Percentiles rank a stretch among this genome's conserved stretches.
These are phyloP conservation scores for Austroboletus olivaceoglutinosus DNA, from an alignment of 1,284 basidiomycete species.

Conservation along the genomic window DNA sequence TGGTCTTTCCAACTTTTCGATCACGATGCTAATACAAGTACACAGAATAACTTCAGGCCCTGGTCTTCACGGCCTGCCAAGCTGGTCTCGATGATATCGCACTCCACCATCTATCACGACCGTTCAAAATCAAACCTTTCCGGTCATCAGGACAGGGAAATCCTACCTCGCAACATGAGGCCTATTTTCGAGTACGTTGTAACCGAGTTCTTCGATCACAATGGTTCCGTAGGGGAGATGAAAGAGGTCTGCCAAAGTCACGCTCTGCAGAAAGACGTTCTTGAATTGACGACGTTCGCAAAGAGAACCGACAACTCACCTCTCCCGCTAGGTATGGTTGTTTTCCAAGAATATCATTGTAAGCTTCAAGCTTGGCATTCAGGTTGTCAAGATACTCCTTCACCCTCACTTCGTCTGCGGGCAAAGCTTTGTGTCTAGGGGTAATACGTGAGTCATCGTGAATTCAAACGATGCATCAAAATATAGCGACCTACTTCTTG, in stretches of 20 bases:
- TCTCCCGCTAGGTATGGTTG: conserved; percentile 31
- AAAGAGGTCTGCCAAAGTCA: conserved; percentile 58
- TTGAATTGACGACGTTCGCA: not conserved
- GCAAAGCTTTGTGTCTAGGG: conserved; percentile 16
- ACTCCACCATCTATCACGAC: conserved; percentile 37
- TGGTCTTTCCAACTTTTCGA: no score
- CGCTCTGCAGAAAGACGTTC: conserved; percentile 27
- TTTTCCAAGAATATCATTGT: conserved; percentile 31
- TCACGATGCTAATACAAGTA: not conserved
- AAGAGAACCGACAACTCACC: conserved; percentile 13
- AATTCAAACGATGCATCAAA: not conserved
- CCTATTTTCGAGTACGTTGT: conserved; percentile 19
- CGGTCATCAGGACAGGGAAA: not conserved
- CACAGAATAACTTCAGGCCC: conserved; percentile 15
- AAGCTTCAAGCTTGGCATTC: conserved; percentile 29
- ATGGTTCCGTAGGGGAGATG: conserved; percentile 48
- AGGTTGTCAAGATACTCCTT: conserved; percentile 28
- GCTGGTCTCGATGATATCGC: conserved; percentile 36
- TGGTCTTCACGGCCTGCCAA: conserved; percentile 38
- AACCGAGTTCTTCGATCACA: conserved; percentile 31
- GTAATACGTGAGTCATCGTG: not conserved
- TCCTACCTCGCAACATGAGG: conserved; percentile 31
- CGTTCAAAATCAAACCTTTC: not conserved
- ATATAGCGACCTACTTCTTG: conserved; percentile 31
- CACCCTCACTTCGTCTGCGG: conserved; percentile 31